Conservation (phyloP, 805 yeast species). For the Metschnikowia cerradonensis region DNA sequence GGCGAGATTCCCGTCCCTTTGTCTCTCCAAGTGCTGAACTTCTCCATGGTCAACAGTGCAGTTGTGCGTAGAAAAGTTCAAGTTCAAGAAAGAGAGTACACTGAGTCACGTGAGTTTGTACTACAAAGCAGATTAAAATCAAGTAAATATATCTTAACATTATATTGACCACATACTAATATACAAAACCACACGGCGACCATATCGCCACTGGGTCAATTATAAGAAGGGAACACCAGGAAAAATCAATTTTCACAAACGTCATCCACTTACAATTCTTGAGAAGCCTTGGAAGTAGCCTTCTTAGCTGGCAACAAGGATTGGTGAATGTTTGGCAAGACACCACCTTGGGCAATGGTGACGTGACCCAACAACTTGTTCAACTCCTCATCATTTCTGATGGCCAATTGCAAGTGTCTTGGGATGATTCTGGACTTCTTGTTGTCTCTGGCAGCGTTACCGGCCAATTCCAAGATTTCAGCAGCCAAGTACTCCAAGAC, state of each 20-base stretch:
- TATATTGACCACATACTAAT: conserved; percentile 24
- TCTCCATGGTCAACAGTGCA: conserved; percentile 14
- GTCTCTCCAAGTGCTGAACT: conserved; percentile 77
- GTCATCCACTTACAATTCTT: conserved; percentile 20
- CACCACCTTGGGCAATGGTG: conserved; percentile 52
- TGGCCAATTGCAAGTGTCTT: conserved; percentile 50
- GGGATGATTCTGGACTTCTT: conserved; percentile 76
- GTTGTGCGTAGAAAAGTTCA: background rate
- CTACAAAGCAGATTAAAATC: background rate
- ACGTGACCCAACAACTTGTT: conserved; percentile 61
- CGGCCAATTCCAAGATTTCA: conserved; percentile 49
- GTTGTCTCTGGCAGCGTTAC: conserved; percentile 62
- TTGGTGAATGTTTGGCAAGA: conserved; percentile 48
- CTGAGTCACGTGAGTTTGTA: background rate
- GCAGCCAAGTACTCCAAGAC: conserved; percentile 49
- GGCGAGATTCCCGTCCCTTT: conserved; percentile 94
- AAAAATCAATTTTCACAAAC: conserved; percentile 19
- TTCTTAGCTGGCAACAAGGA: conserved; percentile 40
- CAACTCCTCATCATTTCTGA: conserved; percentile 51
- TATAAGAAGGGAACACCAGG: conserved; percentile 18
- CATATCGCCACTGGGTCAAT: conserved; percentile 17
- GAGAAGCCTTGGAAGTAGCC: conserved; percentile 22
- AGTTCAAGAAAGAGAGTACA: background rate
- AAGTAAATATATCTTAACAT: conserved; percentile 16
- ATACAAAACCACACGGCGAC: conserved; percentile 21